Conservation (phyloP, 2,329 filamentous ascomycete genomes). For the Cercospora nicotianae region DNA sequence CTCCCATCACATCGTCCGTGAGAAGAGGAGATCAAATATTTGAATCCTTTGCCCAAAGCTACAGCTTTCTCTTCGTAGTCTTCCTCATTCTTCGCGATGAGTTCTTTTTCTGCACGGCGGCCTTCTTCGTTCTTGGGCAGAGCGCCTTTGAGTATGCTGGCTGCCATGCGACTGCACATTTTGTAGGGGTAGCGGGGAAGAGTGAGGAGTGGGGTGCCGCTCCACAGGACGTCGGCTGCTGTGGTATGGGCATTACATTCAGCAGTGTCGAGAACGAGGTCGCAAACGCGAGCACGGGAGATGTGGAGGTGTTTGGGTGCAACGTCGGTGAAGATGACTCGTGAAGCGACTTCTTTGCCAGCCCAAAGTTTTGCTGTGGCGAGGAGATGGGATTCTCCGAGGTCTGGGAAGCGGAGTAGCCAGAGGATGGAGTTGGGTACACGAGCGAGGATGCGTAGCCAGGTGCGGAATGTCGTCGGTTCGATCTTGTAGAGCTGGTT, state of each 20-base stretch:
- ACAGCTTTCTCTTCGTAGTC: conserved; percentile 82
- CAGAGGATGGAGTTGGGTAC: conserved; percentile 89
- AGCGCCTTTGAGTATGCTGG: conserved; percentile 87
- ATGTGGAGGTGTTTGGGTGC: conserved; percentile 95
- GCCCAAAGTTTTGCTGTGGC: conserved; percentile 82
- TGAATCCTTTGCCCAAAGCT: conserved; percentile 62
- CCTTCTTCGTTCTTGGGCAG: conserved; percentile 72
- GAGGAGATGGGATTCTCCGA: conserved; percentile 82
- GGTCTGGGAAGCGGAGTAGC: conserved; percentile 93
- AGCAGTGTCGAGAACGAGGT: conserved; percentile 93
- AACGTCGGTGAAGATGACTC: conserved; percentile 93
- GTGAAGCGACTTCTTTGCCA: conserved; percentile 76
- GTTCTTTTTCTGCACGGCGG: conserved; percentile 64
- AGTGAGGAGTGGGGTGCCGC: conserved; percentile 87
- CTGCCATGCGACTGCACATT: conserved; percentile 98
- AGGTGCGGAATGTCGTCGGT: conserved; percentile 91
- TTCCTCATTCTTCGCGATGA: conserved; percentile 75
- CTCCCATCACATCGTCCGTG: conserved; percentile 23
- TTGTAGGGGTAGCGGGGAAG: conserved; percentile 92
- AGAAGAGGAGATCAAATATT: conserved; percentile 48
- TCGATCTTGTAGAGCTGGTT: conserved; percentile 99
- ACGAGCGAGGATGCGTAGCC: conserved; percentile 83
- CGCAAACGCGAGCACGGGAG: conserved; percentile 83
- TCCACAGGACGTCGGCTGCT: conserved; percentile 94
- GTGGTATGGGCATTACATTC: conserved; percentile 99